Conservation (phyloP, 345 rosid genomes). For the Gossypium ekmanianum region DNA sequence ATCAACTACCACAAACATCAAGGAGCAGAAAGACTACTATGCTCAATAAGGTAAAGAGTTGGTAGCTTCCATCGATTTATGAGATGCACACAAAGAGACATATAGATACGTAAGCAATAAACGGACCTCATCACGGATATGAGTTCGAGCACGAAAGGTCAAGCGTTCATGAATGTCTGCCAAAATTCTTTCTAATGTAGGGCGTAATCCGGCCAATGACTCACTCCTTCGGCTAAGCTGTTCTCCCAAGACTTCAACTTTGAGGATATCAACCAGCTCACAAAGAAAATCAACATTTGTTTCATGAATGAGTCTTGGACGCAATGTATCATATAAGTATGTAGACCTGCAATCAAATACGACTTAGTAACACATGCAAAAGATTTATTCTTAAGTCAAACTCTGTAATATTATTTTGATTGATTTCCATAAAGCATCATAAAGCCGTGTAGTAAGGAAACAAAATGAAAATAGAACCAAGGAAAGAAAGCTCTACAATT, state of each 20-base stretch:
- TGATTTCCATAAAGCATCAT: slow-evolving; percentile 5
- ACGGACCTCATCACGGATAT: slow-evolving; percentile 87
- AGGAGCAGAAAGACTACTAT: neutral
- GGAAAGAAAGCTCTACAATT: neutral
- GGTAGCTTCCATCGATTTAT: neutral
- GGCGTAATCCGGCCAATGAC: slow-evolving; percentile 76
- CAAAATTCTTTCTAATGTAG: slow-evolving; percentile 85
- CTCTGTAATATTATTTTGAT: slow-evolving; percentile 5
- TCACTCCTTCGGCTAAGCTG: slow-evolving; percentile 73
- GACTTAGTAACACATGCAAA: neutral
- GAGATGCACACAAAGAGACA: neutral
- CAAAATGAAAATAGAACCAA: neutral
- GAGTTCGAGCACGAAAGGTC: slow-evolving; percentile 95
- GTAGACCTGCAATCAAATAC: slow-evolving; percentile 55
- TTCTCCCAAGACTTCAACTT: slow-evolving; percentile 92
- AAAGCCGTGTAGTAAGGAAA: neutral
- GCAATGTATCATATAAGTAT: slow-evolving; percentile 81
- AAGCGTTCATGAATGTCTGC: slow-evolving; percentile 88
- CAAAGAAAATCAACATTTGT: slow-evolving; percentile 85
- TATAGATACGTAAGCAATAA: neutral
- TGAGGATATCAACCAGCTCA: slow-evolving; percentile 90
- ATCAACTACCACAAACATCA: slow-evolving; percentile 4
- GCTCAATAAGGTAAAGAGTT: neutral
- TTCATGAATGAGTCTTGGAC: slow-evolving; percentile 92
- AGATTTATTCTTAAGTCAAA: slow-evolving; percentile 7